Evolutionary conservation across 805 yeast genomes (phyloP).

Genomic region (Yarrowia sp.): DNA sequence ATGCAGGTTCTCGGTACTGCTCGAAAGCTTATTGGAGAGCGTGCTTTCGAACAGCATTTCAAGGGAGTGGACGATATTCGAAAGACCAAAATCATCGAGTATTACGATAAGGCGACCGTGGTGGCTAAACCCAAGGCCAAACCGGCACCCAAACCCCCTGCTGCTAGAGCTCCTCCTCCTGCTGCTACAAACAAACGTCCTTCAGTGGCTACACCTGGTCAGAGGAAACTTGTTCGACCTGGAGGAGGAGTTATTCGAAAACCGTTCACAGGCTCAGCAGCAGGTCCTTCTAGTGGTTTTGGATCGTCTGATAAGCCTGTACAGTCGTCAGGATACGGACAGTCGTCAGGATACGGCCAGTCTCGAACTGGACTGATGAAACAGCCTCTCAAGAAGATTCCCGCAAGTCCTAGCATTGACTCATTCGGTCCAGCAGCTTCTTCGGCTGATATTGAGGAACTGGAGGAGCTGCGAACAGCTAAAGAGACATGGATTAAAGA

Average conservation of each 20-base stretch:
- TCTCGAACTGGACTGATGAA: constrained; percentile 13
- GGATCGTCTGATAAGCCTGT: constrained; percentile 3
- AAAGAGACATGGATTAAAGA: constrained; percentile 40
- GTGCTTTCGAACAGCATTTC: constrained; percentile 57
- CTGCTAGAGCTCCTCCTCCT: constrained; percentile 28
- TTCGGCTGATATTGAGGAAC: constrained; percentile 45
- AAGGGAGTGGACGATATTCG: constrained; percentile 77
- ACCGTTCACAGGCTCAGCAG: not conserved
- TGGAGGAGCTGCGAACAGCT: constrained; percentile 53
- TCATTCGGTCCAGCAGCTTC: constrained; percentile 4
- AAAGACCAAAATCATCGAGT: constrained; percentile 63
- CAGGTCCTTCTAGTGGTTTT: not conserved
- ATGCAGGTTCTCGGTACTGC: constrained; percentile 76
- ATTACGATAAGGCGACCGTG: constrained; percentile 55
- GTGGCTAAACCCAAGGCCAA: constrained; percentile 44
- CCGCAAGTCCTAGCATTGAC: constrained; percentile 13
- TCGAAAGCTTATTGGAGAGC: constrained; percentile 77
- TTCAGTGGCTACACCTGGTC: constrained; percentile 19
- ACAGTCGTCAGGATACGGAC: constrained; percentile 17
- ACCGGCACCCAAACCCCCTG: constrained; percentile 33
- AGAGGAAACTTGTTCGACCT: constrained; percentile 5
- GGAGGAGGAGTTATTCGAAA: not conserved
- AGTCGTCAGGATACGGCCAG: constrained; percentile 19
- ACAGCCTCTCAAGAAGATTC: constrained; percentile 28
- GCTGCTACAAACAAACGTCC: constrained; percentile 28